Base-by-base conservation (phyloP, 2,329 filamentous ascomycete species). In the Xylaria sp. region DNA sequence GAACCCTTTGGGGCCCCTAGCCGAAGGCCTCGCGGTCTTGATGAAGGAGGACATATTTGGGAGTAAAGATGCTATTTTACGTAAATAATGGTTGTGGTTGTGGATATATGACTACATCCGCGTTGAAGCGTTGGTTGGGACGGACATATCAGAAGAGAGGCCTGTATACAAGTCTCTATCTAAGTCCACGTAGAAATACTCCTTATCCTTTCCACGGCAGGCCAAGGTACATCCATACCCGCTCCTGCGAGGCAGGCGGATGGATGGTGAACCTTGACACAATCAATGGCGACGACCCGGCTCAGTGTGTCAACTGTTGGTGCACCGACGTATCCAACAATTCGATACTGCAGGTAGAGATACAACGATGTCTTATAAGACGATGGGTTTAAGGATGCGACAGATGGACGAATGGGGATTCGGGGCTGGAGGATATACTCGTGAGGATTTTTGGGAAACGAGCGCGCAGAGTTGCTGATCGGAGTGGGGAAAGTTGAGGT, bases 11-110 rank as follows among this genome's bases (percentile, higher is more conserved):
- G 63, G 56, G 67, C 70, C 56, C 74, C 20, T 62, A 18, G 48
- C 36, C 18, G 61, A 48, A 56, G 70, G 74, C 75, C 81, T 83
- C 36, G 78, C 77, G 63, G 83, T 81, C 52, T 80, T 84, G 61
- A 85, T 75, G 66, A 85, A 82, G 39, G 83, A 84, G 61, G 85
- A 85, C 84, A 86, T 86, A 72, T 60, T 77, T 85, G 73, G 56
- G 74, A 18, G 18, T 18, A 51, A 33, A 51, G 46, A n/a, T 54
- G 41, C 20, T 57, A 36, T 52, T 54, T 36, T 3, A 41, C 54
- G 46, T n/a, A 52, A 57, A 54, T 23, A 20, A 10, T 46, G n/a
- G 20, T 43, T 31, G 12, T 25, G 39, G 55, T 36, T 43, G n/a
- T 64, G 57, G 36, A 48, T n/a, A 57, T 43, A 18, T 15, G 49